These are phyloP conservation scores for Ogataea ganodermae DNA, from an alignment of 805 yeast species.

Conservation along the genomic window DNA sequence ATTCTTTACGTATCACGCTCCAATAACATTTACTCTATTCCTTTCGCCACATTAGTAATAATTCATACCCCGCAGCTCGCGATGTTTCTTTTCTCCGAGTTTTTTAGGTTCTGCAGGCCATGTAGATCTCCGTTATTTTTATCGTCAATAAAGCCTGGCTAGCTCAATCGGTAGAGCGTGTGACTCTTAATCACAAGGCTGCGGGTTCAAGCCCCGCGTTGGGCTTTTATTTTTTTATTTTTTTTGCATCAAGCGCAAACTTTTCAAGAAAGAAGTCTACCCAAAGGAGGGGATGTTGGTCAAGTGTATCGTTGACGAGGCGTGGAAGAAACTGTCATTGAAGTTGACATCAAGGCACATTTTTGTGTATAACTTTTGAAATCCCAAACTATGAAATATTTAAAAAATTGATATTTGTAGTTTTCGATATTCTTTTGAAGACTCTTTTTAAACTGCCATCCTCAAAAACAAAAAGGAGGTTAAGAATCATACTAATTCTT, in stretches of 20 bases:
- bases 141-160: conserved; percentile 1
- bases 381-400: too few relatives aligned
- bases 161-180: conserved; percentile 19
- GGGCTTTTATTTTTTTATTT: conserved; percentile 2
- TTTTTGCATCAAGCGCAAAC: background rate
- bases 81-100: background rate
- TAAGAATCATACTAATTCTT: too few relatives aligned
- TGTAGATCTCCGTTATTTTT: background rate
- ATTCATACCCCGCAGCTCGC: conserved; percentile 1
- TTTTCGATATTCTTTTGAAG: too few relatives aligned
- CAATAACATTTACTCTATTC: background rate
- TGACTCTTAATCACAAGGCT: conserved; percentile 13
- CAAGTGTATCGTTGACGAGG: background rate
- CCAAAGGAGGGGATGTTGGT: background rate
- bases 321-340: too few relatives aligned
- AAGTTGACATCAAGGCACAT: too few relatives aligned
- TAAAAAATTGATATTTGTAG: too few relatives aligned
- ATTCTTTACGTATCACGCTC: background rate
- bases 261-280: background rate
- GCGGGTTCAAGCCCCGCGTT: conserved; percentile 10
- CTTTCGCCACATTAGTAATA: background rate
- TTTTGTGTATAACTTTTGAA: too few relatives aligned
- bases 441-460: too few relatives aligned
- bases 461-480: too few relatives aligned
- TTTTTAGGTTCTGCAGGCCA: background rate